Evolutionary conservation across 2,329 filamentous ascomycete species (phyloP).

Genomic region (Colletotrichum sojae): DNA sequence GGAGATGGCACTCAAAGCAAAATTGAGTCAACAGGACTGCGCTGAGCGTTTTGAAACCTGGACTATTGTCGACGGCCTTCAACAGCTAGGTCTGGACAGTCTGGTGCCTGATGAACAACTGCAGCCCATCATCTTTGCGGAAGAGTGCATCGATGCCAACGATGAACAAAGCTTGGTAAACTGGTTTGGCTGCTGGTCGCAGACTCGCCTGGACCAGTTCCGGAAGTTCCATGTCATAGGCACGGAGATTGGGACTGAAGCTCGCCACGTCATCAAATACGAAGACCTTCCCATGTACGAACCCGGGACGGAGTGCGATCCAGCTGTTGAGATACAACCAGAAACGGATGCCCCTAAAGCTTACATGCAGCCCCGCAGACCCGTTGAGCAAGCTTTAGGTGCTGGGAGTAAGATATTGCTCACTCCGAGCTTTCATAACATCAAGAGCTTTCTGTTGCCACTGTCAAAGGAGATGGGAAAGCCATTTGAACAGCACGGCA

Average conservation of each 20-base stretch:
- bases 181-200: slow-evolving; percentile 74
- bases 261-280: slow-evolving; percentile 19
- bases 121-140: slow-evolving; percentile 61
- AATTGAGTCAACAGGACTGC: slow-evolving; percentile 32
- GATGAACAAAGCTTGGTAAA: slow-evolving; percentile 75
- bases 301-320: slow-evolving; percentile 35
- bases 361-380: slow-evolving; percentile 40
- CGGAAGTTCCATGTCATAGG: slow-evolving; percentile 71
- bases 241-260: slow-evolving; percentile 49
- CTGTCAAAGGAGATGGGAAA: background rate
- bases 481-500: slow-evolving; percentile 24
- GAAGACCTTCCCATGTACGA: slow-evolving; percentile 29
- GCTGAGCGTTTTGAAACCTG: slow-evolving; percentile 32
- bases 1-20: background rate
- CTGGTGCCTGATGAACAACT: slow-evolving; percentile 52
- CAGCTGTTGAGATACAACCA: slow-evolving; percentile 15
- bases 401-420: background rate
- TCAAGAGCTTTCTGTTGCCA: background rate
- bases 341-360: background rate
- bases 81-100: slow-evolving; percentile 44
- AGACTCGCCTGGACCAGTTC: slow-evolving; percentile 62
- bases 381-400: background rate
- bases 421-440: background rate
- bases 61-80: slow-evolving; percentile 35
- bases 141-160: slow-evolving; percentile 64